Evolutionary conservation across 208 protist species (phyloP).

Genomic region (Trypanosoma boissoni): DNA sequence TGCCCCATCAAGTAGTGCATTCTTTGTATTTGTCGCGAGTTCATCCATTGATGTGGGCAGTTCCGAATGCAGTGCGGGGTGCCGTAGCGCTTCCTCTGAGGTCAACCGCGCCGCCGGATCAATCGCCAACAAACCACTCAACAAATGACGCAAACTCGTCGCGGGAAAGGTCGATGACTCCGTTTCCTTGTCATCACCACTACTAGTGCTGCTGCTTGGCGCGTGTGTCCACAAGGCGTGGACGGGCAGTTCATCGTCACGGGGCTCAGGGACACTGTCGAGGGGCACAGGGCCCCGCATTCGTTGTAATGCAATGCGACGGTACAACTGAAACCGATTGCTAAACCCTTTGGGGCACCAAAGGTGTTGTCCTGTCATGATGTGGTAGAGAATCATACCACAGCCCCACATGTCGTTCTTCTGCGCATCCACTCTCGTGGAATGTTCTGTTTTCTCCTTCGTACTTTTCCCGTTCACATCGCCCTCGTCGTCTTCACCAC

Average conservation of each 20-base stretch:
- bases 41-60: background rate
- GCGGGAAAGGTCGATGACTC: slow-evolving; percentile 21
- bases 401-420: slow-evolving; percentile 84
- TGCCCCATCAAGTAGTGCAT: slow-evolving; percentile 24
- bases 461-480: background rate
- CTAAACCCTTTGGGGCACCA: slow-evolving; percentile 1
- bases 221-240: background rate
- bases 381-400: slow-evolving; percentile 69
- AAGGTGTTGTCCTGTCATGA: slow-evolving; percentile 53
- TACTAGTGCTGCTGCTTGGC: no score
- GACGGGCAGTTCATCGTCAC: background rate
- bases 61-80: slow-evolving; percentile 37
- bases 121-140: slow-evolving; percentile 54
- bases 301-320: slow-evolving; percentile 46
- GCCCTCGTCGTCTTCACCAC: slow-evolving; percentile 6
- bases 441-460: no score
- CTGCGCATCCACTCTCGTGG: slow-evolving; percentile 29
- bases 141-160: slow-evolving; percentile 48
- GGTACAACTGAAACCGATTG: slow-evolving; percentile 67
- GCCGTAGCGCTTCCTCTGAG: slow-evolving; percentile 58
- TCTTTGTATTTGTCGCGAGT: background rate
- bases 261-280: slow-evolving; percentile 31
- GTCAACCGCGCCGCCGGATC: slow-evolving; percentile 59
- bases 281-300: slow-evolving; percentile 37
- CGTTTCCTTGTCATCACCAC: no score